Evolutionary conservation across 2,329 filamentous ascomycete species (phyloP).

Genomic region (Sclerotinia subarctica): DNA sequence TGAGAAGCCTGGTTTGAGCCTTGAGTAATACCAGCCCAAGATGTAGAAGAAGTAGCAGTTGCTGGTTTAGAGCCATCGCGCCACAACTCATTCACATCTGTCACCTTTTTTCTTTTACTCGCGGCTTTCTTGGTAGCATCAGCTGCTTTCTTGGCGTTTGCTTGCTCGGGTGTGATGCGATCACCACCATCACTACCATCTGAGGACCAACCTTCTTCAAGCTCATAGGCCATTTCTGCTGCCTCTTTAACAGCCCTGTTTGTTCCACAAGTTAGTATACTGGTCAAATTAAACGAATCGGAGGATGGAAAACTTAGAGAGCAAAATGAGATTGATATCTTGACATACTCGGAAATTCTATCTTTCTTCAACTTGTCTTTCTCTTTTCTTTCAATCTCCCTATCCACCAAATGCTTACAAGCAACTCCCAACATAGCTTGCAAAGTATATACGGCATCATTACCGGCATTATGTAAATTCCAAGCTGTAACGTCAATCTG

Average conservation of each 20-base stretch:
- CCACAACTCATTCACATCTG: slow-evolving; percentile 1
- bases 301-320: background rate
- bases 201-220: slow-evolving; percentile 19
- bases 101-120: background rate
- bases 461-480: slow-evolving; percentile 82
- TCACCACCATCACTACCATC: slow-evolving; percentile 21
- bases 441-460: slow-evolving; percentile 79
- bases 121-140: slow-evolving; percentile 5
- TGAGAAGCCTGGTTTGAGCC: background rate
- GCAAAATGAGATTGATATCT: background rate
- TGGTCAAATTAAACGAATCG: background rate
- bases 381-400: slow-evolving; percentile 19
- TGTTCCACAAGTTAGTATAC: background rate
- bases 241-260: slow-evolving; percentile 17
- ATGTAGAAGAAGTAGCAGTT: background rate
- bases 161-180: slow-evolving; percentile 6
- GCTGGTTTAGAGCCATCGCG: background rate
- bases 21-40: background rate
- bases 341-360: slow-evolving; percentile 27
- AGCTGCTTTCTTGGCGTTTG: slow-evolving; percentile 2
- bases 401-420: slow-evolving; percentile 39
- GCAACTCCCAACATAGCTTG: slow-evolving; percentile 67
- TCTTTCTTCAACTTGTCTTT: slow-evolving; percentile 26
- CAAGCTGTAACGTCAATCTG: slow-evolving; percentile 60
- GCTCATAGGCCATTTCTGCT: slow-evolving; percentile 10